phyloP scores from a whole-genome alignment of 1,139 yeast genomes.

The Meyerozyma sp. region DNA sequence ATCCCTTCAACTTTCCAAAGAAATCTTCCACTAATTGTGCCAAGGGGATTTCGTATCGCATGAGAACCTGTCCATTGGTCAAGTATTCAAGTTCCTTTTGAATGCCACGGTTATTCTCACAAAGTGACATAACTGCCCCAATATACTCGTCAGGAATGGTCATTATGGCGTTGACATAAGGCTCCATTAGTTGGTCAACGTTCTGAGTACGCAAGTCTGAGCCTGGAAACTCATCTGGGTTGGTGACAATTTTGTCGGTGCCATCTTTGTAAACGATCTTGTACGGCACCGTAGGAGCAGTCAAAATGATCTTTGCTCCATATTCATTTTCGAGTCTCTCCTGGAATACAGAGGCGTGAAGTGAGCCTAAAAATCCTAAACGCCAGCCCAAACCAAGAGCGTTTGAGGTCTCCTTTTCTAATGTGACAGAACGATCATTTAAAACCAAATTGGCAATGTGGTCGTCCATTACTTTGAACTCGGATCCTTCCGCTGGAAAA shows the following conservation, averaged over 20 bases:
- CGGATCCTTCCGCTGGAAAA: conserved; percentile 92
- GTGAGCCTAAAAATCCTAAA: conserved; percentile 86
- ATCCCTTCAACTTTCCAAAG: conserved; percentile 86
- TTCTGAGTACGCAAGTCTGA: conserved; percentile 31
- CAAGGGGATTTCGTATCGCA: conserved; percentile 77
- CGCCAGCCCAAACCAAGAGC: conserved; percentile 99
- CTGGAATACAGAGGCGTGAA: conserved; percentile 92
- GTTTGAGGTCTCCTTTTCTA: conserved; percentile 86
- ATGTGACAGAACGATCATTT: conserved; percentile 86
- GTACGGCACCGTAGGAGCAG: conserved; percentile 96
- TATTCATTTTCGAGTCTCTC: conserved; percentile 90
- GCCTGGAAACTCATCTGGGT: conserved; percentile 91
- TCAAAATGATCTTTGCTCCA: conserved; percentile 86
- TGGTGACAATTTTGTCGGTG: conserved; percentile 59
- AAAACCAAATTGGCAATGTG: conserved; percentile 82
- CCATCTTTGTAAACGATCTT: conserved; percentile 65
- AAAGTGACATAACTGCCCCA: conserved; percentile 80
- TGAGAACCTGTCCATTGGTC: conserved; percentile 73
- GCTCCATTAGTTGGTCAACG: conserved; percentile 68
- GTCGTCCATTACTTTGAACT: conserved; percentile 84
- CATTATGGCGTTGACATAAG: conserved; percentile 86
- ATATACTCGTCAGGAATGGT: conserved; percentile 86
- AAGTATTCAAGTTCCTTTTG: conserved; percentile 77
- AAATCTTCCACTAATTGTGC: conserved; percentile 92
- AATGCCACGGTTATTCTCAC: conserved; percentile 78